Evolutionary conservation across 176 grass and related monocot genomes (phyloP).

Genomic region (Chloris gayana): DNA sequence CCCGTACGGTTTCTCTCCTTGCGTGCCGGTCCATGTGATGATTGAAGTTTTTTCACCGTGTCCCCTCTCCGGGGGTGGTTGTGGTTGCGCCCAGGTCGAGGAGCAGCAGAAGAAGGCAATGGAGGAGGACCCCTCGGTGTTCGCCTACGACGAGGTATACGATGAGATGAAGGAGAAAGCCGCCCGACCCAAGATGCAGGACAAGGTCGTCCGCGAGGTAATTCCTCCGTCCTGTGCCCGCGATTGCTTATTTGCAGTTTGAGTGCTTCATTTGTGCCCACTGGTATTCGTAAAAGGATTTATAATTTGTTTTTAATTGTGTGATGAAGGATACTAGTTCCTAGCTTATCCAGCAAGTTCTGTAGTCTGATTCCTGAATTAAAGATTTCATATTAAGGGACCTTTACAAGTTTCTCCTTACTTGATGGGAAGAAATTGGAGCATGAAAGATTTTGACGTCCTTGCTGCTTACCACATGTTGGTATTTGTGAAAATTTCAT

Average conservation of each 20-base stretch:
- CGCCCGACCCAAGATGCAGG: slow-evolving; percentile 79
- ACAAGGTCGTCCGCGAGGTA: slow-evolving; percentile 67
- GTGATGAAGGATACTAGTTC: not conserved
- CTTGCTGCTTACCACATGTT: slow-evolving; percentile 14
- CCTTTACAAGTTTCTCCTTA: too few species aligned
- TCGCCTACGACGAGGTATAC: slow-evolving; percentile 88
- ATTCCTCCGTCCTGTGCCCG: not conserved
- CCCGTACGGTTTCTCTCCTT: not conserved
- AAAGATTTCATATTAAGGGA: slow-evolving; percentile 19
- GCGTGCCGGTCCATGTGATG: not conserved
- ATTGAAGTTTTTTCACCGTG: not conserved
- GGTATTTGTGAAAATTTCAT: slow-evolving; percentile 7
- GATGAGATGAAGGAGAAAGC: slow-evolving; percentile 94
- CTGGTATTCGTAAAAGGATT: not conserved
- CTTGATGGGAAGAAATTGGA: not conserved
- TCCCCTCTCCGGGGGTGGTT: not conserved
- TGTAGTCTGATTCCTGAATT: not conserved
- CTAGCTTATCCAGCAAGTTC: not conserved
- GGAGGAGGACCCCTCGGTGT: slow-evolving; percentile 90
- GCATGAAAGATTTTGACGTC: not conserved
- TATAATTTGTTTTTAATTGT: not conserved
- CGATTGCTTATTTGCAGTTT: not conserved
- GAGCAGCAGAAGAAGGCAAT: slow-evolving; percentile 88
- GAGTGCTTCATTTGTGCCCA: not conserved
- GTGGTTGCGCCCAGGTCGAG: slow-evolving; percentile 54